Evolutionary conservation across 2,329 filamentous ascomycete genomes (phyloP).

Genomic region (Aciculosporium take): DNA sequence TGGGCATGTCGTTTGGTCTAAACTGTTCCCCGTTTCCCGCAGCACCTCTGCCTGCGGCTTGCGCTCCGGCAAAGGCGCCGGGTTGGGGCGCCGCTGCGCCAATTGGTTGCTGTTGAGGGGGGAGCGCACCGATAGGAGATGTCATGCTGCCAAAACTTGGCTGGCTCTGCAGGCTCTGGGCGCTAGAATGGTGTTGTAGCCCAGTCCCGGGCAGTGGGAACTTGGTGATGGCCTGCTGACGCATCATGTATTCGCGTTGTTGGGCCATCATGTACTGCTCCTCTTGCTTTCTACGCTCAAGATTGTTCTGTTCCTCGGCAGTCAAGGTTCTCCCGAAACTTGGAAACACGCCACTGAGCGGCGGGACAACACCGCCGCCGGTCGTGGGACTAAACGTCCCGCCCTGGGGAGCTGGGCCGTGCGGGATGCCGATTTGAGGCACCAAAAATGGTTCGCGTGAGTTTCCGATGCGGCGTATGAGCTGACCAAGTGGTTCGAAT

Average conservation of each 20-base stretch:
- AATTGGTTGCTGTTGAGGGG: conserved; percentile 31
- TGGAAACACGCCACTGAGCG: conserved; percentile 84
- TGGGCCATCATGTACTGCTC: conserved; percentile 95
- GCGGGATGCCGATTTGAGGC: conserved; percentile 87
- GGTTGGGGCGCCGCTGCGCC: conserved; percentile 5
- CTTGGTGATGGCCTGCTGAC: conserved; percentile 66
- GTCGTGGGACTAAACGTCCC: conserved; percentile 34
- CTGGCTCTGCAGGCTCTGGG: conserved; percentile 91
- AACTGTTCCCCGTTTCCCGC: conserved; percentile 34
- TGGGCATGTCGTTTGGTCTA: conserved; percentile 61
- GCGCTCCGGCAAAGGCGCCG: conserved; percentile 58
- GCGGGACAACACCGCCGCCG: conserved; percentile 58
- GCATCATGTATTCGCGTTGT: conserved; percentile 82
- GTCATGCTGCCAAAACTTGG: conserved; percentile 92
- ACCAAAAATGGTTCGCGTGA: conserved; percentile 95
- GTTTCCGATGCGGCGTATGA: conserved; percentile 92
- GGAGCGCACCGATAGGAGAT: conserved; percentile 55
- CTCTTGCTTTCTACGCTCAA: conserved; percentile 93
- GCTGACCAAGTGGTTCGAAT: conserved; percentile 86
- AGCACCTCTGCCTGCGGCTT: conserved; percentile 15
- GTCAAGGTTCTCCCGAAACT: conserved; percentile 94
- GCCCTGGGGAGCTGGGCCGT: conserved; percentile 53
- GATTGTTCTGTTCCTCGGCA: conserved; percentile 92
- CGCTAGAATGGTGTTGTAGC: conserved; percentile 86
- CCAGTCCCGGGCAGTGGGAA: conserved; percentile 43